phyloP scores from a whole-genome alignment of 1,284 basidiomycete species.

The Trichosporon sp. region DNA sequence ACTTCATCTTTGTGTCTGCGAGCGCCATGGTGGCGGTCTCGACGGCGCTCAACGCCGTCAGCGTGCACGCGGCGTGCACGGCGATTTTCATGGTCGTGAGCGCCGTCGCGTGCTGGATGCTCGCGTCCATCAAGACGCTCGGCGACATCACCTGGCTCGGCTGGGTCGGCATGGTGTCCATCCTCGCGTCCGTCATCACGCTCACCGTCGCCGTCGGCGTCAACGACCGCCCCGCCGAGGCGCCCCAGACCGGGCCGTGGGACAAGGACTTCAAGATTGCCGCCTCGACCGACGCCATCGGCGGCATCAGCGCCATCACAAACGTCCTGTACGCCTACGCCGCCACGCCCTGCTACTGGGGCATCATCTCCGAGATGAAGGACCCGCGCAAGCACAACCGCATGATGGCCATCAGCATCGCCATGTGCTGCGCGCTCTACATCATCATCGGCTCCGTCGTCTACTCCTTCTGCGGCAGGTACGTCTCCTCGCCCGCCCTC shows the following conservation, averaged over 20 bases:
- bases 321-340: conserved; percentile 44
- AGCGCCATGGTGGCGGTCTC: conserved; percentile 36
- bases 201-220: conserved; percentile 48
- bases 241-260: conserved; percentile 22
- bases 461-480: conserved; percentile 42
- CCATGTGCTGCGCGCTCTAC: conserved; percentile 36
- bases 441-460: conserved; percentile 29
- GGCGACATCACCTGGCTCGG: conserved; percentile 45
- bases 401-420: conserved; percentile 28
- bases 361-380: conserved; percentile 33
- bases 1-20: conserved; percentile 30
- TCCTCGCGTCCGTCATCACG: conserved; percentile 42
- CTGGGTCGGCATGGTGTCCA: conserved; percentile 37
- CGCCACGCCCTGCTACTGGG: conserved; percentile 24
- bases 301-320: conserved; percentile 42
- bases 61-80: conserved; percentile 44
- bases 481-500: conserved; percentile 44
- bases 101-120: conserved; percentile 26
- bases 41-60: conserved; percentile 49
- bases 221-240: conserved; percentile 38
- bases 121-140: conserved; percentile 43
- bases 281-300: conserved; percentile 28
- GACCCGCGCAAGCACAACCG: conserved; percentile 30
- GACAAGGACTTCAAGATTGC: conserved; percentile 29
- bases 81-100: conserved; percentile 42